phyloP scores from a whole-genome alignment of 2,329 filamentous ascomycete genomes.

The Neopestalotiopsis clavispora region DNA sequence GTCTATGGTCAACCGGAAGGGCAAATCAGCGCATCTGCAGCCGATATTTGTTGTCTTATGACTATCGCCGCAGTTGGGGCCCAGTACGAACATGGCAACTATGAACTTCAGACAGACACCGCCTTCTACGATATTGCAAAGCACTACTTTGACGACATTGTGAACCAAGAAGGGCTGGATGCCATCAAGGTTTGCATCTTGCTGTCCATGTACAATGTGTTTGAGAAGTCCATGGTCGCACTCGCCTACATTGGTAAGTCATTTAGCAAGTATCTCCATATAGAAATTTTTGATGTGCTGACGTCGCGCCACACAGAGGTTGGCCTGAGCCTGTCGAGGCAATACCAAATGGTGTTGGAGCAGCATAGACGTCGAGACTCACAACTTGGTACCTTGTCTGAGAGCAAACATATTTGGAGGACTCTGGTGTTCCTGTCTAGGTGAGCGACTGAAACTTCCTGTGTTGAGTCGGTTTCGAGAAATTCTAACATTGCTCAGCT shows the following conservation, averaged over 20 bases:
- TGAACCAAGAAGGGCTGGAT: slow-evolving; percentile 31
- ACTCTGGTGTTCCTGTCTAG: slow-evolving; percentile 35
- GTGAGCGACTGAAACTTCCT: slow-evolving; percentile 16
- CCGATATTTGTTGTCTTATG: slow-evolving; percentile 31
- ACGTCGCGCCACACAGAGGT: slow-evolving; percentile 25
- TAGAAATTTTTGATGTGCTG: background rate
- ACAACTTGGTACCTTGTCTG: background rate
- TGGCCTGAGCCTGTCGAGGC: slow-evolving; percentile 25
- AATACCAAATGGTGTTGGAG: slow-evolving; percentile 19
- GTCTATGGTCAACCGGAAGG: slow-evolving; percentile 25
- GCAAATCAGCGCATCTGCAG: slow-evolving; percentile 7
- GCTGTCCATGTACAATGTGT: slow-evolving; percentile 36
- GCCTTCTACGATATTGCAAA: slow-evolving; percentile 33
- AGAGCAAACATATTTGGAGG: slow-evolving; percentile 31
- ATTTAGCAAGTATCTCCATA: no score
- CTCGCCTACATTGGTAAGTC: slow-evolving; percentile 34
- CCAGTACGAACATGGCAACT: slow-evolving; percentile 28
- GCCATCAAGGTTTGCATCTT: slow-evolving; percentile 36
- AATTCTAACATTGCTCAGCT: slow-evolving; percentile 24
- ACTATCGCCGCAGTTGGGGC: slow-evolving; percentile 34
- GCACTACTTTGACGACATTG: slow-evolving; percentile 30
- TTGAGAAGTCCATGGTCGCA: slow-evolving; percentile 33
- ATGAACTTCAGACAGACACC: slow-evolving; percentile 22
- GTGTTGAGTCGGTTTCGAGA: no score
- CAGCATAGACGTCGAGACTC: background rate